Evolutionary conservation across 164 flowering plant species (phyloP).

Genomic region (Macadamia integrifolia): DNA sequence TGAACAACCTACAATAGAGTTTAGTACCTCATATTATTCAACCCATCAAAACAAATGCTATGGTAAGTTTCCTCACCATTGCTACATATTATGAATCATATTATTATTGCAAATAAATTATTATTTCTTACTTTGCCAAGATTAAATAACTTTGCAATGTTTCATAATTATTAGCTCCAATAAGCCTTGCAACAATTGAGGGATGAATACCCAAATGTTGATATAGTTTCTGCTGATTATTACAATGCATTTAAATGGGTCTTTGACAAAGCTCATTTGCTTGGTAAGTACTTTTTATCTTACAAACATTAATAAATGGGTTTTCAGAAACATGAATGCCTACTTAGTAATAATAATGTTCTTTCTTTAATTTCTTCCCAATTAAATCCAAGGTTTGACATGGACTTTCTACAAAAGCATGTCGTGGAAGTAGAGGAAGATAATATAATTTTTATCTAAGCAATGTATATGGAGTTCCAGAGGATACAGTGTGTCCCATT

Average conservation of each 20-base stretch:
- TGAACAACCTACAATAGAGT: neutral
- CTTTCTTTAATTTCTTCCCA: too few species aligned
- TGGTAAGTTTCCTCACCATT: neutral
- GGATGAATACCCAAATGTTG: too few species aligned
- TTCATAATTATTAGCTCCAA: conserved; percentile 16
- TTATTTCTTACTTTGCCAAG: neutral
- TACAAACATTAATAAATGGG: too few species aligned
- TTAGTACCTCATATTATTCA: conserved; percentile 9
- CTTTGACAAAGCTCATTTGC: neutral
- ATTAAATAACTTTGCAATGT: conserved; percentile 9
- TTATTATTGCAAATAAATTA: too few species aligned
- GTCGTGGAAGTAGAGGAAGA: conserved; percentile 12
- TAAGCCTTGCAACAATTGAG: neutral
- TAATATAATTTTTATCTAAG: neutral
- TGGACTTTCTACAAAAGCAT: neutral
- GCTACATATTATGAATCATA: too few species aligned
- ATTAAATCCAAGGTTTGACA: conserved; percentile 5
- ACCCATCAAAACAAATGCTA: conserved; percentile 4
- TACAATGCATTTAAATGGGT: too few species aligned
- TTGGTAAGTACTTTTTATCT: neutral
- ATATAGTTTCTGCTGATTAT: too few species aligned
- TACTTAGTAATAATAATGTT: too few species aligned
- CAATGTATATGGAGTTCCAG: conserved; percentile 9
- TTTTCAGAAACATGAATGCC: too few species aligned
- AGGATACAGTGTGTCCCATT: neutral